Conservation (phyloP, 305 asterid genomes). For the Rubia tinctorum region DNA sequence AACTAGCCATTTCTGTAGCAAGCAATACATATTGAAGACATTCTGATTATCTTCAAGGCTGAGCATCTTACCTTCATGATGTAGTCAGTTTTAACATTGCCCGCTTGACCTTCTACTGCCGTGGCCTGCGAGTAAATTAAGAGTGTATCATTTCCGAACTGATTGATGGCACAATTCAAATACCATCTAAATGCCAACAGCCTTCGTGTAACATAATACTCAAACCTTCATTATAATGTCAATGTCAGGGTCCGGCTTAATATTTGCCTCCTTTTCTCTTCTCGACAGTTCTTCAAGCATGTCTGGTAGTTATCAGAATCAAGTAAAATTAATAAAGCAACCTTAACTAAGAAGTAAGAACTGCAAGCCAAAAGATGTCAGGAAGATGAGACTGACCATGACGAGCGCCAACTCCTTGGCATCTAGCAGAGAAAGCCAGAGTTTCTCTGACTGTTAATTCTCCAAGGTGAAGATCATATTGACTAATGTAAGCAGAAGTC, state of each 20-base stretch:
- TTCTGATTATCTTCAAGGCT: neutral
- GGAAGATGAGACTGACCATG: conserved; percentile 15
- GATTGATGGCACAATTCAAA: neutral
- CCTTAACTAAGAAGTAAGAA: neutral
- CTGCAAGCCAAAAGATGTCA: neutral
- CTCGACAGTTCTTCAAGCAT: conserved; percentile 58
- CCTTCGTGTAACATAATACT: neutral
- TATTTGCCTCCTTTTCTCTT: conserved; percentile 56
- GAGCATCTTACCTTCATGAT: conserved; percentile 42
- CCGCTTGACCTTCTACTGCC: conserved; percentile 43
- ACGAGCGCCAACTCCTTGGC: conserved; percentile 28
- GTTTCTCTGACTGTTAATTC: conserved; percentile 29
- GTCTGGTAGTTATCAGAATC: conserved; percentile 24
- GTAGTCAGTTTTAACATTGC: conserved; percentile 49
- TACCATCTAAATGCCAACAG: neutral
- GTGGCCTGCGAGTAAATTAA: conserved; percentile 34
- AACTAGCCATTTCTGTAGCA: neutral
- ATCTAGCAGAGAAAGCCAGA: conserved; percentile 26
- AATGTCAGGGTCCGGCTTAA: conserved; percentile 62
- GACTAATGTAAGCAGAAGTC: conserved; percentile 80
- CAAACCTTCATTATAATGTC: conserved; percentile 60
- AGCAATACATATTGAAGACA: neutral
- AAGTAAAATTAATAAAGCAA: neutral
- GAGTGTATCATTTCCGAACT: neutral
- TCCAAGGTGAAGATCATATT: conserved; percentile 43